A percentile compares a stretch with the other conserved stretches of the same genome.
Evolutionary conservation across 257 asterid genomes (phyloP).

Genomic region (Solanum megistacrolobum): DNA sequence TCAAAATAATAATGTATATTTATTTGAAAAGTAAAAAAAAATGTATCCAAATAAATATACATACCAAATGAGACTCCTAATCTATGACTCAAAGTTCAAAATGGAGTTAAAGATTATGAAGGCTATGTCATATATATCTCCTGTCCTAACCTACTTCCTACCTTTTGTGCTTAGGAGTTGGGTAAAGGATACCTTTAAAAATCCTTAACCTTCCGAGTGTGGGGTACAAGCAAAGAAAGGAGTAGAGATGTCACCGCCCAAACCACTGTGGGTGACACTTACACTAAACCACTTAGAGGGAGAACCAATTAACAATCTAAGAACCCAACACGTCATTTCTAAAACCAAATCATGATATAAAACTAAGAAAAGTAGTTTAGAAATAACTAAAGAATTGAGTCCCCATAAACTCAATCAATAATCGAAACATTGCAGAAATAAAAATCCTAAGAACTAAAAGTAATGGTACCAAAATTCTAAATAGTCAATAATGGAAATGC

Average conservation of each 20-base stretch:
- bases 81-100: background rate
- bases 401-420: background rate
- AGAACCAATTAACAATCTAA: background rate
- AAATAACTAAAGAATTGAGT: background rate
- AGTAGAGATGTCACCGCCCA: background rate
- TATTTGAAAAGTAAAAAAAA: background rate
- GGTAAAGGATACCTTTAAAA: background rate
- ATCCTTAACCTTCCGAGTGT: background rate
- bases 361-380: background rate
- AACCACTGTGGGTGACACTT: background rate
- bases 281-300: background rate
- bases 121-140: background rate
- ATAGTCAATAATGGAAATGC: background rate
- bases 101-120: background rate
- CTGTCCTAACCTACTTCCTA: background rate
- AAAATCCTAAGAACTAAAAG: background rate
- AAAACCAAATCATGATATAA: background rate
- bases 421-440: background rate
- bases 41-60: background rate
- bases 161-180: background rate
- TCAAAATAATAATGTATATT: background rate
- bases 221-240: background rate
- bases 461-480: background rate
- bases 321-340: background rate
- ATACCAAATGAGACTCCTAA: background rate